A percentile compares a stretch with the other conserved stretches of the same genome.
Evolutionary conservation across 495 filamentous ascomycete species (phyloP).

Genomic region (Parathielavia hyrcaniae): DNA sequence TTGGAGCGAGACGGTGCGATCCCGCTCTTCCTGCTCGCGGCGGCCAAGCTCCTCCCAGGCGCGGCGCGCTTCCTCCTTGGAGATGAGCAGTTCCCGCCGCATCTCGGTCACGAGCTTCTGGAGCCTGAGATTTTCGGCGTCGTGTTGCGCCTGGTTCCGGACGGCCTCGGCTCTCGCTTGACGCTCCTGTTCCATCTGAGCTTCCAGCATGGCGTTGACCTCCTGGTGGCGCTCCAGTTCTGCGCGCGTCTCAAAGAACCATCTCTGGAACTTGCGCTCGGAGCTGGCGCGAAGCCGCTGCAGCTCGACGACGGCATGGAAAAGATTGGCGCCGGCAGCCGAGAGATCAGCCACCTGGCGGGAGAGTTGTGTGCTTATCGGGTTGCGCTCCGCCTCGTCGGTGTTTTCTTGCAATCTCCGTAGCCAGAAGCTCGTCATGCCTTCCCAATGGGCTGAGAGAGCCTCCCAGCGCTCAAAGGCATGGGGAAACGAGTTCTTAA

Average conservation of each 20-base stretch:
- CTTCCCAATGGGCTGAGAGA: constrained; percentile 96
- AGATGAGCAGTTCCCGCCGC: constrained; percentile 85
- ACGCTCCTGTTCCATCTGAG: constrained; percentile 64
- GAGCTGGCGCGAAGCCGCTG: constrained; percentile 93
- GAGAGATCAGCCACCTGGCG: constrained; percentile 93
- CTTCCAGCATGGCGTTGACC: constrained; percentile 72
- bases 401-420: constrained; percentile 83
- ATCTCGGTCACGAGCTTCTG: constrained; percentile 78
- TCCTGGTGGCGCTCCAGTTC: constrained; percentile 84
- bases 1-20: constrained; percentile 74
- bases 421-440: constrained; percentile 95
- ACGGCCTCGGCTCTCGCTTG: constrained; percentile 59
- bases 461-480: constrained; percentile 97
- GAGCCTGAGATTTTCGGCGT: constrained; percentile 58
- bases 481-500: constrained; percentile 70
- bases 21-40: constrained; percentile 91
- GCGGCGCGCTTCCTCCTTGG: constrained; percentile 89
- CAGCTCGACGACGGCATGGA: constrained; percentile 94
- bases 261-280: constrained; percentile 95
- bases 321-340: constrained; percentile 92
- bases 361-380: constrained; percentile 78
- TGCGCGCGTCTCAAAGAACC: constrained; percentile 91
- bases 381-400: constrained; percentile 72
- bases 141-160: constrained; percentile 55
- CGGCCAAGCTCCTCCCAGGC: constrained; percentile 97